These are phyloP conservation scores for Cercospora berteroae DNA, from an alignment of 2,329 filamentous ascomycete genomes.

Conservation along the genomic window DNA sequence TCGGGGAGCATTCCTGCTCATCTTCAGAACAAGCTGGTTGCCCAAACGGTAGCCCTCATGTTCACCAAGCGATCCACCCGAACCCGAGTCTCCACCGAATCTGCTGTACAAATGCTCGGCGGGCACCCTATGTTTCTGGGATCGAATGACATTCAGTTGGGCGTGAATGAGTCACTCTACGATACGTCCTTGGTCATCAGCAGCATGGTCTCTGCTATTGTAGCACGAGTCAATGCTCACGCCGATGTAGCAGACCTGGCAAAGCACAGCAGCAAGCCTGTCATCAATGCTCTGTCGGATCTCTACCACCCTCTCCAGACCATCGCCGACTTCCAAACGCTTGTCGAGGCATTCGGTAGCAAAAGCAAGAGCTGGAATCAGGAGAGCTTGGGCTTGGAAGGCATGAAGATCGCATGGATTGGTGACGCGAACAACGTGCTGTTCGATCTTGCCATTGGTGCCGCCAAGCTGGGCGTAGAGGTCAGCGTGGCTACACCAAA, in stretches of 20 bases:
- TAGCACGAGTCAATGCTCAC: slow-evolving; percentile 55
- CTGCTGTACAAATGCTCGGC: slow-evolving; percentile 81
- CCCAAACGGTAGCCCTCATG: slow-evolving; percentile 87
- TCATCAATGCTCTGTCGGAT: slow-evolving; percentile 68
- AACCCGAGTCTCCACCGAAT: slow-evolving; percentile 90
- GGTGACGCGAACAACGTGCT: slow-evolving; percentile 97
- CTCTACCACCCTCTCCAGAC: slow-evolving; percentile 92
- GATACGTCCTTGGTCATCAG: slow-evolving; percentile 91
- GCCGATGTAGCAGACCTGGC: slow-evolving; percentile 50
- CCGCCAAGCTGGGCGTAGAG: slow-evolving; percentile 81
- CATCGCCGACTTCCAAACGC: slow-evolving; percentile 89
- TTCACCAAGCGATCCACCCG: slow-evolving; percentile 95
- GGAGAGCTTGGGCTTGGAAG: slow-evolving; percentile 66
- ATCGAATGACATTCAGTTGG: slow-evolving; percentile 93
- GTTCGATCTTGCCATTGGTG: slow-evolving; percentile 86
- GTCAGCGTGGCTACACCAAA: slow-evolving; percentile 82
- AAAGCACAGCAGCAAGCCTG: slow-evolving; percentile 49
- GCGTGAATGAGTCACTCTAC: slow-evolving; percentile 92
- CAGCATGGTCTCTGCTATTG: slow-evolving; percentile 57
- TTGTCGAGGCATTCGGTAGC: slow-evolving; percentile 70
- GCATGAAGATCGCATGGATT: slow-evolving; percentile 91
- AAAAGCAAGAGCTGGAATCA: slow-evolving; percentile 33
- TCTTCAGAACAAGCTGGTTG: slow-evolving; percentile 63
- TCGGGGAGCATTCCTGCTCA: slow-evolving; percentile 58
- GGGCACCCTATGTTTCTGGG: slow-evolving; percentile 96